Evolutionary conservation across 2,329 filamentous ascomycete genomes (phyloP), one percentile per base, ranked within the genome.

Genomic region (Ambrosiella beaveri): DNA sequence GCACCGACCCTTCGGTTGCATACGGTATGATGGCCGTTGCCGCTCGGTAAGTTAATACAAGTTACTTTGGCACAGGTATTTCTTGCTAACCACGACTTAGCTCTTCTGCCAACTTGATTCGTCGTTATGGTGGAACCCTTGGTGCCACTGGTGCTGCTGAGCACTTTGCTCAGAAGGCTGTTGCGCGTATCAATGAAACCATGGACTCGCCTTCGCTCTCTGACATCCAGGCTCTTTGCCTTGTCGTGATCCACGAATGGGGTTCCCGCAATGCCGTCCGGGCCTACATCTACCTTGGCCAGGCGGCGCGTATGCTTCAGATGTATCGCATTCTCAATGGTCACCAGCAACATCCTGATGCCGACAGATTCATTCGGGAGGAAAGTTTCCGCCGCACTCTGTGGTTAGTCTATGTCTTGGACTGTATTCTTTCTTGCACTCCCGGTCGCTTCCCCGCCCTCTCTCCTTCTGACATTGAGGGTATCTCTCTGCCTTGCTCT

Each of bases 191-290:
- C 66, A 80, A 78, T 70, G 72, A 77, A 67, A 77, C 77, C 47
- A 67, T 82, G 54, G 78, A 81, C 63, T 76, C 79, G 62, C 78
- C 79, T 27, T 77, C 73, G 61, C 73, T 82, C 45, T 76, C 77
- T 58, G 79, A 82, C 62, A 80, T 82, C 59, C 79, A 82, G 69
- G 75, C 78, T 54, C 70, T 81, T 37, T 81, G 79, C 67, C 71
- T 82, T 57, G 68, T 82, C 62, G 76, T 80, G 62, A 78, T 82
- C 56, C 79, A 82, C 63, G 79, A 82, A 68, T 82, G 79, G 79
- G 79, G 79, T 53, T 76, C 75, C 59, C 70, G 79, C 47, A 81
- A 80, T 66, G 79, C 79, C 41, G 77, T 82, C 37, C 77, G 79
- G 15, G 79, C 79, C 61, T 82, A 82, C 71, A 76, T 80, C 66